Evolutionary conservation across 2,329 filamentous ascomycete species (phyloP).

Genomic region (Venturiaceae sp.): DNA sequence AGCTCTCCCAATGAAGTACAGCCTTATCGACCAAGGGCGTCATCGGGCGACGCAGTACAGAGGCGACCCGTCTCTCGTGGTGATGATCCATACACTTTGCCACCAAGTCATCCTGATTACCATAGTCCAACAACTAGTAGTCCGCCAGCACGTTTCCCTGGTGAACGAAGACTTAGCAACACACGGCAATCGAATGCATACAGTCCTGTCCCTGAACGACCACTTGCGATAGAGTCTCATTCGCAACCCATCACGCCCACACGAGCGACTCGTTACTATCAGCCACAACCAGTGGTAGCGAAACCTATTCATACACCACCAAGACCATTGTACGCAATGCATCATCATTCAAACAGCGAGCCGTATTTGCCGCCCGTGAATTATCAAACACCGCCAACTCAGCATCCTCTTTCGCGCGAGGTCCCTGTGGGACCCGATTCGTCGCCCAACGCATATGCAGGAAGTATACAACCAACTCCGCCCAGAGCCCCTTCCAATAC

Average conservation of each 20-base stretch:
- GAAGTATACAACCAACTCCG: not conserved
- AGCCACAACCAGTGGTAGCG: not conserved
- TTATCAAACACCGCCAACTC: conserved; percentile 1
- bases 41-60: not conserved
- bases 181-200: not conserved
- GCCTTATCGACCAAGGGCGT: conserved; percentile 5
- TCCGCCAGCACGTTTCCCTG: not conserved
- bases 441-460: not conserved
- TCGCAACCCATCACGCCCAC: not conserved
- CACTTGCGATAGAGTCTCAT: not conserved
- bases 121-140: conserved; percentile 1
- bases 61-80: not conserved
- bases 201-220: not conserved
- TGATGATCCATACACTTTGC: conserved; percentile 4
- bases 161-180: not conserved
- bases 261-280: not conserved
- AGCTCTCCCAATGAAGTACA: not conserved
- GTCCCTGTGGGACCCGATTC: not conserved
- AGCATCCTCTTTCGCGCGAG: conserved; percentile 6
- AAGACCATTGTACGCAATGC: not conserved
- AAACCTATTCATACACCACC: not conserved
- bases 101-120: conserved; percentile 4
- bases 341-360: conserved; percentile 1
- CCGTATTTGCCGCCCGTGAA: not conserved
- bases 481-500: not conserved